Percentiles rank a stretch among this genome's conserved stretches.
Conservation (phyloP, 345 rosid species). For the Rhodamnia rubescens region DNA sequence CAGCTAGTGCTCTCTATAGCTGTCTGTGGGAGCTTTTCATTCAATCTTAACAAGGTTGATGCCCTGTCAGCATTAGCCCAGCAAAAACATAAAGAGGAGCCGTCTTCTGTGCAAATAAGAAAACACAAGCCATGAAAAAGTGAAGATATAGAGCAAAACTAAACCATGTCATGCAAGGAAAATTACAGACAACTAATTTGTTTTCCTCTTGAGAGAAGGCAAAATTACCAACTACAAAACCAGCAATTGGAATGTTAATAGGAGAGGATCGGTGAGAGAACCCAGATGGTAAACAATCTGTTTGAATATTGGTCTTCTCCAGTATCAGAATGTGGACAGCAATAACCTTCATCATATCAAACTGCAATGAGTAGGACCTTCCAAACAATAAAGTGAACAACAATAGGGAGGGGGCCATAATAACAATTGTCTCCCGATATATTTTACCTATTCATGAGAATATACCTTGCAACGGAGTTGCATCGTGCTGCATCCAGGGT, state of each 20-base stretch:
- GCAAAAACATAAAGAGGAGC: conserved; percentile 68
- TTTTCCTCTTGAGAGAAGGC: not conserved
- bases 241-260: conserved; percentile 64
- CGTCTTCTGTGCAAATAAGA: conserved; percentile 48
- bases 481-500: conserved; percentile 19
- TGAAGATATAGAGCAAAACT: not conserved
- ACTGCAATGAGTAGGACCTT: not conserved
- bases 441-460: not conserved
- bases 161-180: not conserved
- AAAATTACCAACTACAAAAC: conserved; percentile 67
- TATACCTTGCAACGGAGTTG: conserved; percentile 55
- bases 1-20: conserved; percentile 23
- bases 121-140: not conserved
- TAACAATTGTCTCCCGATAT: not conserved
- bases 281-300: conserved; percentile 8
- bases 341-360: conserved; percentile 42
- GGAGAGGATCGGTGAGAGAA: conserved; percentile 9
- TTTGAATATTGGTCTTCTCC: conserved; percentile 23
- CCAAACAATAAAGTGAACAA: not conserved
- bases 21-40: conserved; percentile 29
- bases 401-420: not conserved
- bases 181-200: not conserved
- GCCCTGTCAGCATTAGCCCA: conserved; percentile 75
- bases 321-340: conserved; percentile 45
- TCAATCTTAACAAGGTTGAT: conserved; percentile 54